Evolutionary conservation across 2,329 filamentous ascomycete species (phyloP), one percentile per base, ranked within the genome.

Genomic region (Curvularia lunata): DNA sequence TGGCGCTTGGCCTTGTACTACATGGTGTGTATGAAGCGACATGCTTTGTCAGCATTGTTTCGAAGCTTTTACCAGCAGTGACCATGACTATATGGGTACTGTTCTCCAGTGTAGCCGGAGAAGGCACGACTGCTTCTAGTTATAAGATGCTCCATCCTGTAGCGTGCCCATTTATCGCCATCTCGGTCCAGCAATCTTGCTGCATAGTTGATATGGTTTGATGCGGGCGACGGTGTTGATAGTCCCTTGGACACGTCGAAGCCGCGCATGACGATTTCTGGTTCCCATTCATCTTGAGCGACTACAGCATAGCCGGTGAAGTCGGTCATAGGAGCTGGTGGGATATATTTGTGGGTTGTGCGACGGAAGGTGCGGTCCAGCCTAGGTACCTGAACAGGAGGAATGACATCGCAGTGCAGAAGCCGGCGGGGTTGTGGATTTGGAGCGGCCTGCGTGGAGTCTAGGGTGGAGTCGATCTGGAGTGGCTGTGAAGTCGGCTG

Each of bases 101-200:
- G 21, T n/a, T n/a, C 21, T 16, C 7, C 19, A 4, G 9, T 23
- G 12, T 23, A 2, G 8, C 5, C 13, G 1, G 10, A 42, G 12
- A 6, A 25, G 12, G 8, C 10, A 16, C 19, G 19, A 12, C 10
- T 4, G 21, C 21, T 23, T 13, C 6, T 2, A 23, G 19, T 10
- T 5, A 5, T 5, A 2, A 25, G 21, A 23, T 16, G 19, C 13
- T 42, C 40, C 19, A 13, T 21, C 7, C 13, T 19, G 21, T 23
- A 23, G 2, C 10, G 4, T n/a, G 51, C 49, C 63, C 63, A 67
- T 0, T n/a, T 21, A 6, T 60, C 43, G 0, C 37, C 48, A 8
- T 57, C 41, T 5, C 57, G 57, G 23, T 66, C 55, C 1, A 68
- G 52, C 4, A 64, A 28, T 12, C 25, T 54, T 6, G 34, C 50